Conservation (phyloP, 2,329 filamentous ascomycete genomes). For the Cryphonectria parasitica region DNA sequence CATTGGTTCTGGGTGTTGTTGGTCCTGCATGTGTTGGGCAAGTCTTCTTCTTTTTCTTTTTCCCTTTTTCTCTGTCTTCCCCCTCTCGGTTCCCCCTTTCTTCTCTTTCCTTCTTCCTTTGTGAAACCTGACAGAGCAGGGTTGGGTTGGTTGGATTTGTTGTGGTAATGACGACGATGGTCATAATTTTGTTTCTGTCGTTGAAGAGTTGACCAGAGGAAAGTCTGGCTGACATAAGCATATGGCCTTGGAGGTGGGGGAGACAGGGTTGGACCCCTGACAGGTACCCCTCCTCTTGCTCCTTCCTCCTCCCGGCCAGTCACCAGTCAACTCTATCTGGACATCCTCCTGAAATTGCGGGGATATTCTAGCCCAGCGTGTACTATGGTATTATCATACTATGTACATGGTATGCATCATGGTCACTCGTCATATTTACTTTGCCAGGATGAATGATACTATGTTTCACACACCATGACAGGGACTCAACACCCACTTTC, state of each 20-base stretch:
- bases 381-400: too few relatives aligned
- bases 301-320: neutral
- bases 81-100: neutral
- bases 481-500: neutral
- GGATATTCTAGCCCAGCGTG: neutral
- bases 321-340: neutral
- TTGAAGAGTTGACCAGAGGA: neutral
- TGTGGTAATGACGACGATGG: neutral
- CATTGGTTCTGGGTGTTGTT: neutral
- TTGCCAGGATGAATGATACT: too few relatives aligned
- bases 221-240: constrained; percentile 17
- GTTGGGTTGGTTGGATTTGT: neutral
- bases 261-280: neutral
- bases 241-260: neutral
- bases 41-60: too few relatives aligned
- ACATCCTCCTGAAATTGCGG: neutral
- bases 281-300: too few relatives aligned
- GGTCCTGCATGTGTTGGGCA: neutral
- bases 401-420: too few relatives aligned
- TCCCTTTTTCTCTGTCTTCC: neutral
- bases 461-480: neutral
- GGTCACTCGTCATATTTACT: too few relatives aligned
- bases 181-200: neutral
- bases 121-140: neutral
- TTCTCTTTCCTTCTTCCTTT: neutral